Conservation (phyloP, 2,329 filamentous ascomycete genomes). For the Ceratocystis albifundus region DNA sequence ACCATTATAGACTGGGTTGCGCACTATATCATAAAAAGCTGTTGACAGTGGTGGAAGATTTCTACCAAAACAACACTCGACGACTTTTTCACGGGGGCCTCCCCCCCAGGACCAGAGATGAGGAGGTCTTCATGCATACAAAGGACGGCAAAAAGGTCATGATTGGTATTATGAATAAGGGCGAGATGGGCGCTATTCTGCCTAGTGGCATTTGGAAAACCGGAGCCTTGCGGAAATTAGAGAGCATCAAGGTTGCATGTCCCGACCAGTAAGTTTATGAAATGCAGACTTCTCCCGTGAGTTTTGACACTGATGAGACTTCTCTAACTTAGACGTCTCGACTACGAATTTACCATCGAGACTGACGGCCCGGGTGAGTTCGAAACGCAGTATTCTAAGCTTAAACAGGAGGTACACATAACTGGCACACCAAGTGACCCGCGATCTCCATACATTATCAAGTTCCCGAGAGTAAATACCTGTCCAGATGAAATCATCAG, state of each 20-base stretch:
- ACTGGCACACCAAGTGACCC: background rate
- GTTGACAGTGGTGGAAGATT: background rate
- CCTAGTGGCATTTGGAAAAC: background rate
- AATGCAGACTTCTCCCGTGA: background rate
- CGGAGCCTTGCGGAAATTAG: background rate
- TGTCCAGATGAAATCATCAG: background rate
- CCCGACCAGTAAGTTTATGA: conserved; percentile 6
- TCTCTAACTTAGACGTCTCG: background rate
- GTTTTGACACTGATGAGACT: background rate
- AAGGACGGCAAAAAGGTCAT: background rate
- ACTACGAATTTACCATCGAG: conserved; percentile 1
- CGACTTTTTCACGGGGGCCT: conserved; percentile 2
- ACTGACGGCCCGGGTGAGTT: background rate
- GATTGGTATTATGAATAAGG: background rate
- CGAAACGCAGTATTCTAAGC: conserved; percentile 1
- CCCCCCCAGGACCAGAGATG: background rate
- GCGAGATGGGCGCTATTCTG: background rate
- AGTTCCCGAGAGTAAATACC: background rate
- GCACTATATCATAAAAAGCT: background rate
- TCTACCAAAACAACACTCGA: background rate
- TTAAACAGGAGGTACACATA: background rate
- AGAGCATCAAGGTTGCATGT: conserved; percentile 11
- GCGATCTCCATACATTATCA: background rate
- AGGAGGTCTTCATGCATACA: conserved; percentile 7
- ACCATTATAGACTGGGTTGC: background rate